These are phyloP conservation scores for Francoa sonchifolia DNA, from an alignment of 441 rosid species.

Conservation along the genomic window DNA sequence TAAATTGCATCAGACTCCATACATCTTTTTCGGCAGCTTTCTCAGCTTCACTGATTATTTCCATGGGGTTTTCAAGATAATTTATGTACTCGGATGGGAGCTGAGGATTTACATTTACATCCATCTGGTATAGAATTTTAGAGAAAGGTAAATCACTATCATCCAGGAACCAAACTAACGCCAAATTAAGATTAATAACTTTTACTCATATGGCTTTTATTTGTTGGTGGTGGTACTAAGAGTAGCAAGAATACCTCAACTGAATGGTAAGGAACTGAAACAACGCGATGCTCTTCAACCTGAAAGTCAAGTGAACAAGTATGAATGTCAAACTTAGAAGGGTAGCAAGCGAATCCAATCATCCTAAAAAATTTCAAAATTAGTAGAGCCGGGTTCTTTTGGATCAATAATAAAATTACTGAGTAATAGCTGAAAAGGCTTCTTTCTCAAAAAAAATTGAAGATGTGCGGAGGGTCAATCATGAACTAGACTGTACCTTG, in stretches of 20 bases:
- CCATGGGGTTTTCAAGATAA: conserved; percentile 84
- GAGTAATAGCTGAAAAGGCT: neutral
- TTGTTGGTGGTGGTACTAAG: no score
- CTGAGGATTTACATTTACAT: conserved; percentile 59
- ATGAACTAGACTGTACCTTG: conserved; percentile 38
- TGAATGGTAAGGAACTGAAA: conserved; percentile 56
- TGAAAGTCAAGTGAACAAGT: conserved; percentile 24
- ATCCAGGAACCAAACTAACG: no score
- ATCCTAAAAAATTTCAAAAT: neutral
- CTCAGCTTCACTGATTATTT: conserved; percentile 66
- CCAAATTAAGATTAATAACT: no score
- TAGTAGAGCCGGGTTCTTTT: no score
- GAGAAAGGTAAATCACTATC: no score
- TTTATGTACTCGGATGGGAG: conserved; percentile 90
- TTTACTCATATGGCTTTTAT: no score
- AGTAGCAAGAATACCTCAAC: conserved; percentile 50
- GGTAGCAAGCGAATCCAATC: conserved; percentile 3
- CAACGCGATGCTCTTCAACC: conserved; percentile 79
- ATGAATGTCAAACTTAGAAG: conserved; percentile 15
- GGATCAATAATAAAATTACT: no score
- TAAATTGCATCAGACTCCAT: conserved; percentile 84
- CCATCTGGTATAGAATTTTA: conserved; percentile 42
- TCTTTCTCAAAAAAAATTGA: conserved; percentile 10
- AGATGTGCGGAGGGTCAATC: conserved; percentile 3
- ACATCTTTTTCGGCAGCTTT: conserved; percentile 76